Evolutionary conservation across 78 protist genomes (phyloP).

Genomic region (Goniomonas avonlea): DNA sequence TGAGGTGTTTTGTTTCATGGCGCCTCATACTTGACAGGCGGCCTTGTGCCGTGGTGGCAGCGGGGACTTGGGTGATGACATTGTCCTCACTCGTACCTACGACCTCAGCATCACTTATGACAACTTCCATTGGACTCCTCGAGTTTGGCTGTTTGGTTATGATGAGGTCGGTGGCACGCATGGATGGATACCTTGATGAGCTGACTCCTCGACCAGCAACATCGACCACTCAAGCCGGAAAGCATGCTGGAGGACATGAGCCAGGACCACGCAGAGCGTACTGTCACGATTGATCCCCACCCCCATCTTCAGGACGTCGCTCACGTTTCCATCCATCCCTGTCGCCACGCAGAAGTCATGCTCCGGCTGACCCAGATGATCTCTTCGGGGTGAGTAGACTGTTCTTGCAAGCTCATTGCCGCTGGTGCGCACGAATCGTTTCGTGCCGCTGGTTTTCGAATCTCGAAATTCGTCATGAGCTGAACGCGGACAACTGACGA

Average conservation of each 20-base stretch:
- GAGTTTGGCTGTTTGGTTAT: conserved; percentile 19
- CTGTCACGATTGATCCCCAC: conserved; percentile 34
- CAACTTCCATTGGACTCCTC: not conserved
- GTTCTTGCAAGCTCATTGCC: not conserved
- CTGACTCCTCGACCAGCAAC: too few species aligned
- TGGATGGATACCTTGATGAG: too few species aligned
- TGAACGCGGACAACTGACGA: not conserved
- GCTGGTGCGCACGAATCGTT: not conserved
- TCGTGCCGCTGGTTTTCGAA: not conserved
- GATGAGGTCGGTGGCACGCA: too few species aligned
- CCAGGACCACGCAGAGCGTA: conserved; percentile 29
- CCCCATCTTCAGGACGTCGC: conserved; percentile 20
- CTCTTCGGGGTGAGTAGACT: not conserved
- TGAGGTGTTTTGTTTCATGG: too few species aligned
- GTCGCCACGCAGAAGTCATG: conserved; percentile 21
- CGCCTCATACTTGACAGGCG: too few species aligned
- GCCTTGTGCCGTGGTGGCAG: too few species aligned
- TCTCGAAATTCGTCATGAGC: not conserved
- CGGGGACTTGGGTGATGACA: too few species aligned
- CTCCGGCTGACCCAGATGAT: not conserved
- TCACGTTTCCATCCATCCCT: conserved; percentile 41
- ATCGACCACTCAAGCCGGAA: not conserved
- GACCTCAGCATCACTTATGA: not conserved
- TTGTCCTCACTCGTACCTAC: too few species aligned
- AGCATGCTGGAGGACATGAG: conserved; percentile 34